These are phyloP conservation scores for Pyrus betulifolia DNA, from an alignment of 306 rosid genomes.

Conservation along the genomic window DNA sequence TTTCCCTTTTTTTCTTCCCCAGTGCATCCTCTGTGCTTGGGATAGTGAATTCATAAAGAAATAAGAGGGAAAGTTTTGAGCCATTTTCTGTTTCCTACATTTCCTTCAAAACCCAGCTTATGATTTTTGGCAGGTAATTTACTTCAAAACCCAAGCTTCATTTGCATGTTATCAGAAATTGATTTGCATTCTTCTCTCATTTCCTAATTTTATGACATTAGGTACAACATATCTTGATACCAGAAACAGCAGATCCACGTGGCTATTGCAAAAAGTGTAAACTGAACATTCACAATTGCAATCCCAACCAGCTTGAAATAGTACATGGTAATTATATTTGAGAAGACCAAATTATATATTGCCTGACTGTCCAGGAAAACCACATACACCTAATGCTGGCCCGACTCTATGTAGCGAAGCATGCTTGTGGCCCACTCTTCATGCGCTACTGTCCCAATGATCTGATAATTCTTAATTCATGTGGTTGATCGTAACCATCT, in stretches of 20 bases:
- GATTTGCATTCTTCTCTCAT: neutral
- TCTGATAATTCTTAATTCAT: neutral
- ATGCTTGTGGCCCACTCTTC: neutral
- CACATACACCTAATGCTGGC: neutral
- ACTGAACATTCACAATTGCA: conserved; percentile 49
- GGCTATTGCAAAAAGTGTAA: conserved; percentile 72
- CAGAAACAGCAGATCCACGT: conserved; percentile 53
- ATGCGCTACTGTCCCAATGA: neutral
- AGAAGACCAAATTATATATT: neutral
- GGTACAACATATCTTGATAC: conserved; percentile 87
- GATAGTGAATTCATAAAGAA: neutral
- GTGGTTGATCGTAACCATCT: neutral
- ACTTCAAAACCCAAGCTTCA: conserved; percentile 13
- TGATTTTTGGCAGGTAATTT: conserved; percentile 87
- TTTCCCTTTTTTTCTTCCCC: neutral
- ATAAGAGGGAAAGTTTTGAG: neutral
- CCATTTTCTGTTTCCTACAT: conserved; percentile 12
- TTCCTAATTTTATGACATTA: conserved; percentile 18
- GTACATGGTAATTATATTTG: conserved; percentile 50
- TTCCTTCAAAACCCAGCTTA: conserved; percentile 57
- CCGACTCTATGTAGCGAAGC: neutral
- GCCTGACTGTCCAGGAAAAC: neutral
- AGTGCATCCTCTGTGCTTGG: neutral
- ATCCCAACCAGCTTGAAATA: conserved; percentile 39
- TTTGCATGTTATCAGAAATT: conserved; percentile 1